phyloP scores from a whole-genome alignment of 352 stramenopile genomes.

The Phytopythium vexans region DNA sequence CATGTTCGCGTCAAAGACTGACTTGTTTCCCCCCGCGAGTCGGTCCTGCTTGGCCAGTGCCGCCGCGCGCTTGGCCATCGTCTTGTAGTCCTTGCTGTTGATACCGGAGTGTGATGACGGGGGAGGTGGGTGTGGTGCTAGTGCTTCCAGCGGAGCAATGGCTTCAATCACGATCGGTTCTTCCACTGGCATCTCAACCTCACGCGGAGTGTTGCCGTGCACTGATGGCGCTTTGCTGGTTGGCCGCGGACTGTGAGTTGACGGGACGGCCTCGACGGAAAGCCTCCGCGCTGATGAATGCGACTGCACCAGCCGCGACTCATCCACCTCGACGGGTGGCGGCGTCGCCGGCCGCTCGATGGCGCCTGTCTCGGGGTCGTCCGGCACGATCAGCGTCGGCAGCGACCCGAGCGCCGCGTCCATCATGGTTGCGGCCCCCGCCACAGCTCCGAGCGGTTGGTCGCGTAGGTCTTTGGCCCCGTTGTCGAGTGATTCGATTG shows the following conservation, averaged over 20 bases:
- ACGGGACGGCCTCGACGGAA: background rate
- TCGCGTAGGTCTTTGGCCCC: too few relatives aligned
- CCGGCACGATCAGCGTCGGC: conserved; percentile 66
- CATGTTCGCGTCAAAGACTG: conserved; percentile 62
- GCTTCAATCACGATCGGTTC: background rate
- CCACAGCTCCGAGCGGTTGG: background rate
- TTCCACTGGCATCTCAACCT: background rate
- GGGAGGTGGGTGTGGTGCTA: background rate
- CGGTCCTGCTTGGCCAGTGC: conserved; percentile 46
- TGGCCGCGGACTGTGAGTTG: background rate
- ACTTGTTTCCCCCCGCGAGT: conserved; percentile 62
- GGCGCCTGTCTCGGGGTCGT: conserved; percentile 55
- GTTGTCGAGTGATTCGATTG: too few relatives aligned
- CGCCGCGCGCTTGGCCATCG: conserved; percentile 52
- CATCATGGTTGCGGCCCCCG: background rate
- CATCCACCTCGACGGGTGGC: conserved; percentile 33
- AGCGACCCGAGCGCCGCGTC: conserved; percentile 12
- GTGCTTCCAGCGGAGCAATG: too few relatives aligned
- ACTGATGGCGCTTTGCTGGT: background rate
- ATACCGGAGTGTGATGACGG: conserved; percentile 1
- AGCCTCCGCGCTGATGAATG: background rate
- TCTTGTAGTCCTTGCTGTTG: conserved; percentile 40
- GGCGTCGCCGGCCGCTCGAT: conserved; percentile 69
- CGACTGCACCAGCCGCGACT: conserved; percentile 12
- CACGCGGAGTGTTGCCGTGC: too few relatives aligned